Percentiles rank a stretch among this genome's conserved stretches.
Conservation (phyloP, 2,329 filamentous ascomycete genomes). For the Cytospora piceae region DNA sequence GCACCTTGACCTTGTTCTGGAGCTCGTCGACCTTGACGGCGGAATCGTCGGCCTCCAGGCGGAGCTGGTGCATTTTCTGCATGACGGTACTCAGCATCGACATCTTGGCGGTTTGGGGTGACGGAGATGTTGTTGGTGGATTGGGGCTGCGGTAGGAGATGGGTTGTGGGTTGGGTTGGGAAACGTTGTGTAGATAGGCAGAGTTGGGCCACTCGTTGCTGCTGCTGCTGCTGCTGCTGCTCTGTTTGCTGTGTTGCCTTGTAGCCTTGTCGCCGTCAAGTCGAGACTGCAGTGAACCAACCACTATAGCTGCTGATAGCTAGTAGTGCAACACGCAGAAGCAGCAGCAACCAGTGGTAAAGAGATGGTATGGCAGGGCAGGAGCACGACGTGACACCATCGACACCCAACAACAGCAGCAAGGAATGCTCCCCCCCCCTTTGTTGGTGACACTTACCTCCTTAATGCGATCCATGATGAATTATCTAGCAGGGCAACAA, state of each 20-base stretch:
- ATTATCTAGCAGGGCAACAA: slow-evolving; percentile 25
- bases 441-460: slow-evolving; percentile 63
- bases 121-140: neutral
- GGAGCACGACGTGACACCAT: slow-evolving; percentile 9
- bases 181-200: slow-evolving; percentile 9
- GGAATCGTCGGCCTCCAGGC: slow-evolving; percentile 89
- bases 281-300: slow-evolving; percentile 16
- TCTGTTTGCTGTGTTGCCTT: slow-evolving; percentile 12
- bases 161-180: neutral
- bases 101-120: slow-evolving; percentile 24
- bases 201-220: neutral
- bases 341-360: neutral
- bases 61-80: slow-evolving; percentile 94
- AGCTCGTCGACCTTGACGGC: slow-evolving; percentile 83
- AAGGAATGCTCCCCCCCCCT: slow-evolving; percentile 9
- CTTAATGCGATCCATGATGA: slow-evolving; percentile 85
- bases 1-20: slow-evolving; percentile 79
- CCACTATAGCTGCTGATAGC: slow-evolving; percentile 6
- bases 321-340: neutral
- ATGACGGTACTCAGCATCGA: slow-evolving; percentile 36
- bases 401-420: slow-evolving; percentile 15
- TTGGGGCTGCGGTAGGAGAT: neutral
- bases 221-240: slow-evolving; percentile 3
- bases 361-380: slow-evolving; percentile 8
- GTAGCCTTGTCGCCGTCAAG: slow-evolving; percentile 8